Base-by-base conservation (phyloP, 106 monocot species). In the Dioscorea zingiberensis region DNA sequence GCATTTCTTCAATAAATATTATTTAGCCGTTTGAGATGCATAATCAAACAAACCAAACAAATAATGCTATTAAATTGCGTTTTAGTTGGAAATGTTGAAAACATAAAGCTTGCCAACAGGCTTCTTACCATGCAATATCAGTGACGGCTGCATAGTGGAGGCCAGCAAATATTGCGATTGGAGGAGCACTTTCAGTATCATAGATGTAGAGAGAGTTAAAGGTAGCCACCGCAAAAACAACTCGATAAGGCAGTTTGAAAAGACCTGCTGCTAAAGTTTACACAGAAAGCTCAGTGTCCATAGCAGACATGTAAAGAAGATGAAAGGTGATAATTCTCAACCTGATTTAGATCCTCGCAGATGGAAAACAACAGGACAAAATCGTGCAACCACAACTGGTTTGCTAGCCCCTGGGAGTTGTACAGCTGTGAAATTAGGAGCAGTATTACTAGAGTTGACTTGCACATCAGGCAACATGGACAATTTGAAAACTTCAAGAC, bases 101-200 rank as follows among this genome's bases (percentile, higher is more conserved):
- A 47, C 27, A 25, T 22, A 38, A 19, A 59, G 23, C 49, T 15
- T 11, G 61, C 12, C 21, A 32, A 30, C 6, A 30, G 25, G 73
- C n/a, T n/a, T n/a, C 73, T 76, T 30, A 95, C 94, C 94, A 95
- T 44, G 91, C 63, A 78, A 95, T 81, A 79, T 95, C 94, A 7
- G 94, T 95, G 54, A 95, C 80, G 54, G 94, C 87, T 71, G 91
- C 91, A 83, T 87, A 95, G 67, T 95, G 94, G 26, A 95, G 85
- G 16, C 94, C 94, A 64, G 85, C 91, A 69, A 76, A 80, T 56
- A 95, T 58, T 45, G 85, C 91, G 67, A 91, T 85, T 60, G 94
- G 94, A 22, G 73, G 56, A 71, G 56, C 23, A 46, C 91, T 85
- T 73, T 91, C 87, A 3, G 94, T 91, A 71, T 95, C 94, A 70